Percentiles rank a stretch among this genome's conserved stretches.
Conservation (phyloP, 1,284 basidiomycete species). For the Peniophora sp. region DNA sequence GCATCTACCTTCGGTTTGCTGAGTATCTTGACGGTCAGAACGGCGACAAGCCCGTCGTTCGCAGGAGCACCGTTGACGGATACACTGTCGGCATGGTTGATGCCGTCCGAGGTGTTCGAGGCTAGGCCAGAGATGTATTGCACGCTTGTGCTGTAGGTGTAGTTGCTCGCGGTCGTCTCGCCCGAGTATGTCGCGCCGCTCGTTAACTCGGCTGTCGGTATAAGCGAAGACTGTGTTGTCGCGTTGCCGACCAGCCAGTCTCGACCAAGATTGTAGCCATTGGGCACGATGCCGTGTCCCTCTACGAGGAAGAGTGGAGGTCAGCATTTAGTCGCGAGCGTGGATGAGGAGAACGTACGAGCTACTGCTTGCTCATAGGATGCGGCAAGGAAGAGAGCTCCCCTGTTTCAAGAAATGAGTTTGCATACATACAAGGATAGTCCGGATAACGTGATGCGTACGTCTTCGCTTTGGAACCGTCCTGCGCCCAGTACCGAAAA, state of each 20-base stretch:
- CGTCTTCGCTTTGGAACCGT: conserved; percentile 54
- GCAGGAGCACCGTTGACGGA: not conserved
- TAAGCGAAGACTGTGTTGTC: conserved; percentile 41
- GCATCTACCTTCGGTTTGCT: not conserved
- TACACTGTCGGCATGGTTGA: not conserved
- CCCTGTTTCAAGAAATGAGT: conserved; percentile 26
- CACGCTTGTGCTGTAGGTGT: not conserved
- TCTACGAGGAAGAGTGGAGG: conserved; percentile 15
- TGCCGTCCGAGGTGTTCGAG: not conserved
- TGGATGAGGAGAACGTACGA: too few species aligned
- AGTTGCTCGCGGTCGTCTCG: not conserved
- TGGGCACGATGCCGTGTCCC: conserved; percentile 45
- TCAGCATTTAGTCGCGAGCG: not conserved
- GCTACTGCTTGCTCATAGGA: conserved; percentile 68
- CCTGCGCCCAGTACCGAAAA: conserved; percentile 85
- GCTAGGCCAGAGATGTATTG: not conserved
- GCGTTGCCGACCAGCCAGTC: conserved; percentile 82
- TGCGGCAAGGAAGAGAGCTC: conserved; percentile 79
- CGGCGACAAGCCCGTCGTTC: not conserved
- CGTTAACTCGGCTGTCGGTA: conserved; percentile 49
- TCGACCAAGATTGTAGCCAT: conserved; percentile 40
- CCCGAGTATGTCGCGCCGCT: conserved; percentile 42
- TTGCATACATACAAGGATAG: conserved; percentile 1
- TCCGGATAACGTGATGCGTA: conserved; percentile 17
- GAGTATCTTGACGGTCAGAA: not conserved